A percentile compares a stretch with the other conserved stretches of the same genome.
phyloP scores from a whole-genome alignment of 257 asterid species.

The Prunella vulgaris region DNA sequence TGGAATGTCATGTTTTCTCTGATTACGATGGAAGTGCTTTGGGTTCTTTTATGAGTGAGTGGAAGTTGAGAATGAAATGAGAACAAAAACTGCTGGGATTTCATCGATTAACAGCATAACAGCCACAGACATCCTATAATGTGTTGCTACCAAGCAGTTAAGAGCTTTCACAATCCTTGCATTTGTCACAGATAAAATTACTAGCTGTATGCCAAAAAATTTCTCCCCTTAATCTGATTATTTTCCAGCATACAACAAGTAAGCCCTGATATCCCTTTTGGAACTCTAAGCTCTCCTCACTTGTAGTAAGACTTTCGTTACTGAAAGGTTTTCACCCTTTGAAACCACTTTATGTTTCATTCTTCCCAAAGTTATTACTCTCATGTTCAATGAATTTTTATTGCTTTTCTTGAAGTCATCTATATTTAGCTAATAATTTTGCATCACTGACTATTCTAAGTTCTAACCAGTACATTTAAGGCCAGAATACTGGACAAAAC shows the following conservation, averaged over 20 bases:
- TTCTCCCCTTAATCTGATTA: not conserved
- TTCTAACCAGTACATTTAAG: not conserved
- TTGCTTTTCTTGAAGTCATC: not conserved
- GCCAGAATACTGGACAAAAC: not conserved
- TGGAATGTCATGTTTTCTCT: not conserved
- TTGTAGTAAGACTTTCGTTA: not conserved
- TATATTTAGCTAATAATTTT: not conserved
- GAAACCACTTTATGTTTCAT: not conserved
- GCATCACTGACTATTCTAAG: not conserved
- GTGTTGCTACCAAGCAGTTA: not conserved
- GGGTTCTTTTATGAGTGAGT: not conserved
- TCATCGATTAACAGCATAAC: not conserved
- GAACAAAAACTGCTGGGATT: not conserved
- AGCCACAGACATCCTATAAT: not conserved
- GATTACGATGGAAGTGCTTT: not conserved
- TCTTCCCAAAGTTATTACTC: not conserved
- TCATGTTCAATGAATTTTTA: not conserved
- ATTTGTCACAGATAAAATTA: not conserved
- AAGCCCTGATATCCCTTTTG: not conserved
- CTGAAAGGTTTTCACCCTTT: not conserved
- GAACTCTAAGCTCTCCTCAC: constrained; percentile 1
- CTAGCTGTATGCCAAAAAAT: not conserved
- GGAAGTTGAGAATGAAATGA: not conserved
- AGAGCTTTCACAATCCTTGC: constrained; percentile 5
- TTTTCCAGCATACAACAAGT: constrained; percentile 1